Evolutionary conservation across 306 rosid species (phyloP).

Genomic region (Prunus dulcis): DNA sequence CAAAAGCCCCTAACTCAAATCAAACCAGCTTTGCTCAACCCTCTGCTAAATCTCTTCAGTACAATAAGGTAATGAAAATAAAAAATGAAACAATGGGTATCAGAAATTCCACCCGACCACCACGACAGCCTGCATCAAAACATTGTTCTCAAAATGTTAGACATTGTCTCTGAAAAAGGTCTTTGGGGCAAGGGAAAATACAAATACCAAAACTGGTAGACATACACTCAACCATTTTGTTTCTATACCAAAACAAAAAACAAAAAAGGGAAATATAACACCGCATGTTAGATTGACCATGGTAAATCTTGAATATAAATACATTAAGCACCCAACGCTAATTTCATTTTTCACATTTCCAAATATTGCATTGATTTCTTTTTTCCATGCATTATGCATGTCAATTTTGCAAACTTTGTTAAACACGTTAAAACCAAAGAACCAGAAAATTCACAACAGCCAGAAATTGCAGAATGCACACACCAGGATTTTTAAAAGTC

Average conservation of each 20-base stretch:
- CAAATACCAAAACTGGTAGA: no score
- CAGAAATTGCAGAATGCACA: constrained; percentile 24
- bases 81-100: constrained; percentile 70
- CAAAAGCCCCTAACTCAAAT: not conserved
- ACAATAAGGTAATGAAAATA: constrained; percentile 1
- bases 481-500: constrained; percentile 77
- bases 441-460: not conserved
- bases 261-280: no score
- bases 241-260: no score
- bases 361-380: not conserved
- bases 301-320: not conserved
- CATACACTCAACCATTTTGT: no score
- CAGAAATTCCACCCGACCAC: constrained; percentile 42
- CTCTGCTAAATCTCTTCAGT: not conserved
- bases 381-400: no score
- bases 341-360: not conserved
- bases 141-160: constrained; percentile 28
- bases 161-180: not conserved
- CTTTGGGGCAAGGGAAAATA: no score
- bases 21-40: not conserved
- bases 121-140: constrained; percentile 64
- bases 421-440: not conserved
- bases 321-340: not conserved
- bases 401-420: not conserved
- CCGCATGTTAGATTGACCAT: no score